Base-by-base conservation (phyloP, 2,329 filamentous ascomycete species). In the Apiospora marii region DNA sequence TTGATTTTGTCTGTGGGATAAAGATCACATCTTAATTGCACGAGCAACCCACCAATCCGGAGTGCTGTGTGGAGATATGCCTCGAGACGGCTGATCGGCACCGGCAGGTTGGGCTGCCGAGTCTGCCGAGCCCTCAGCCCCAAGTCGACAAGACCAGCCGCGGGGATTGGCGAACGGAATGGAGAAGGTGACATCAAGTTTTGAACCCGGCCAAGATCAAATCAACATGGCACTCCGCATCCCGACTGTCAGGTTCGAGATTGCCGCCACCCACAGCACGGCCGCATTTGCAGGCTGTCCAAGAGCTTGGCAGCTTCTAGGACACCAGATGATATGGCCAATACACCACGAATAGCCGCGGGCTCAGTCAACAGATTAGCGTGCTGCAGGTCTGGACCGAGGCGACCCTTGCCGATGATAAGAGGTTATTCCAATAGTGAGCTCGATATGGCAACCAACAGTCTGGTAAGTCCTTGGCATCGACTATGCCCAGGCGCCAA, bases 61-160 rank as follows among this genome's bases (percentile, higher is more conserved):
- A 22, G 44, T 7, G 16, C 16, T 0, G 19, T 16, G 22, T 13
- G n/a, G n/a, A 3, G 48, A 3, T 14, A 7, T 7, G 58, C 19
- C 58, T 30, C 16, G 37, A n/a, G 58, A 10, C 58, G 58, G 58
- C 14, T 41, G 19, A n/a, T 7, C 58, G 58, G 58, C 58, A 64
- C 10, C 19, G 19, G 37, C 3, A 4, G 34, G 2, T n/a, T 19
- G n/a, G 4, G 30, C 19, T 19, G 58, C 58, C 19, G 19, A 64
- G 19, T 37, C 58, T 14, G 34, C 58, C 58, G 58, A 61, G 53
- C 53, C 7, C 53, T 61, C 53, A 19, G 53, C 30, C 53, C 53
- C 53, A 61, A 61, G 53, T 16, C 30, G 16, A 61, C 30, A 61
- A 61, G 53, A 34, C 53, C 7, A 10, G 5, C 27, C 27, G 53